Base-by-base conservation (phyloP, 495 filamentous ascomycete genomes). In the Hypomontagnella monticulosa region DNA sequence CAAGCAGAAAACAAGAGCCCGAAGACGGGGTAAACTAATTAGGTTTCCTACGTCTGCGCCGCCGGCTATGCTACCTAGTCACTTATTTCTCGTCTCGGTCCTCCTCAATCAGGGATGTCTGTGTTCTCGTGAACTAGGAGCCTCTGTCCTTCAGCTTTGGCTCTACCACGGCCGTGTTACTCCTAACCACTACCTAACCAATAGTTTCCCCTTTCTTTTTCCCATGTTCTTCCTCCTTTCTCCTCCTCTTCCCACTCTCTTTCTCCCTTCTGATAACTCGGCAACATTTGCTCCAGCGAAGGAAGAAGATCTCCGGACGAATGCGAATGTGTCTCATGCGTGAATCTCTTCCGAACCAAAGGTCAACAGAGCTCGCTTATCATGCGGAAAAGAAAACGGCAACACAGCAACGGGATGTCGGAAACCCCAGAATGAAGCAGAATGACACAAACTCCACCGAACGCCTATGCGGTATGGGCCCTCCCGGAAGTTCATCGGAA, bases 401-500 rank as follows among this genome's bases (percentile, higher is more conserved):
- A 50, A 54, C 19, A 60, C 16, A 51, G n/a, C n/a, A 55, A 51
- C 40, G 36, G 38, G 7, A 23, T 37, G 20, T 42, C 52, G 19
- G 42, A 19, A 27, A 18, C 16, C 32, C 6, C 20, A 53, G 12
- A n/a, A 27, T 20, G n/a, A 38, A 53, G 19, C 49, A 40, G 10
- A 15, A 49, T 27, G 10, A 23, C 43, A 56, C 27, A 56, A 64
- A 69, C 66, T 61, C 66, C 66, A 63, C 66, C 66, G 60, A 69
- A 69, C 66, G 66, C 66, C 66, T 63, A 61, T 69, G 66, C 66
- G 66, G 38, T 69, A 69, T 64, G 66, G 55, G 27, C 62, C 34
- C 44, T 57, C 55, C 50, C 27, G 37, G 23, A 60, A 55, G 42
- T 56, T 38, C 56, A 46, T 56, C 49, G 50, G 20, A 50, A 66